These are phyloP conservation scores for Alternaria arbusti DNA, from an alignment of 2,329 filamentous ascomycete genomes.

Conservation along the genomic window DNA sequence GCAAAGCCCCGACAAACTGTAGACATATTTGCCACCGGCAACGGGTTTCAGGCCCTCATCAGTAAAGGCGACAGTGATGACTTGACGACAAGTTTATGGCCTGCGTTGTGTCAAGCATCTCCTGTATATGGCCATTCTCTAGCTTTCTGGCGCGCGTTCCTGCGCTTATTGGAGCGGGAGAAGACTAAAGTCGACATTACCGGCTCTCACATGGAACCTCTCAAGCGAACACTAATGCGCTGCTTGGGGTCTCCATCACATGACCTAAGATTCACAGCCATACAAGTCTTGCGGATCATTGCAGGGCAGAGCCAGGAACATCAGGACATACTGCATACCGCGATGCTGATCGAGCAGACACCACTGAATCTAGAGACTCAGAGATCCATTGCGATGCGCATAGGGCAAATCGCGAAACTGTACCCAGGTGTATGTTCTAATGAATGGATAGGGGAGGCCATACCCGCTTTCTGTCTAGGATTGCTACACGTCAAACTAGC, in stretches of 20 bases:
- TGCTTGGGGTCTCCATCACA: slow-evolving; percentile 81
- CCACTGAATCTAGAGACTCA: slow-evolving; percentile 77
- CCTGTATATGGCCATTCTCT: slow-evolving; percentile 66
- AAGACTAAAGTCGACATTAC: slow-evolving; percentile 57
- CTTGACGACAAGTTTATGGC: slow-evolving; percentile 60
- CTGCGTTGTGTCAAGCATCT: slow-evolving; percentile 69
- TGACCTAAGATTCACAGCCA: slow-evolving; percentile 72
- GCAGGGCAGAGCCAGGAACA: slow-evolving; percentile 56
- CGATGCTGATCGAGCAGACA: slow-evolving; percentile 80
- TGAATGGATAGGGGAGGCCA: slow-evolving; percentile 71
- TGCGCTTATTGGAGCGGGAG: slow-evolving; percentile 70
- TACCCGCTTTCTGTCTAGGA: slow-evolving; percentile 86
- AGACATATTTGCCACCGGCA: slow-evolving; percentile 71
- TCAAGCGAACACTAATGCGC: slow-evolving; percentile 69
- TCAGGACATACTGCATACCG: slow-evolving; percentile 63
- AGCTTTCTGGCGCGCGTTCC: slow-evolving; percentile 42
- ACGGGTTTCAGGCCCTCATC: slow-evolving; percentile 76
- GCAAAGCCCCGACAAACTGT: slow-evolving; percentile 5
- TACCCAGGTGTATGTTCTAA: slow-evolving; percentile 67
- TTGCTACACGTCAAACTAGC: slow-evolving; percentile 84
- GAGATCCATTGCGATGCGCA: slow-evolving; percentile 80
- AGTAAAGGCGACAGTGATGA: slow-evolving; percentile 63
- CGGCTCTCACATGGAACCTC: slow-evolving; percentile 64
- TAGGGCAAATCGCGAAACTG: slow-evolving; percentile 74
- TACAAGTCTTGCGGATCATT: slow-evolving; percentile 73